These are phyloP conservation scores for Alternaria brassicae DNA, from an alignment of 2,329 filamentous ascomycete species.

Conservation along the genomic window DNA sequence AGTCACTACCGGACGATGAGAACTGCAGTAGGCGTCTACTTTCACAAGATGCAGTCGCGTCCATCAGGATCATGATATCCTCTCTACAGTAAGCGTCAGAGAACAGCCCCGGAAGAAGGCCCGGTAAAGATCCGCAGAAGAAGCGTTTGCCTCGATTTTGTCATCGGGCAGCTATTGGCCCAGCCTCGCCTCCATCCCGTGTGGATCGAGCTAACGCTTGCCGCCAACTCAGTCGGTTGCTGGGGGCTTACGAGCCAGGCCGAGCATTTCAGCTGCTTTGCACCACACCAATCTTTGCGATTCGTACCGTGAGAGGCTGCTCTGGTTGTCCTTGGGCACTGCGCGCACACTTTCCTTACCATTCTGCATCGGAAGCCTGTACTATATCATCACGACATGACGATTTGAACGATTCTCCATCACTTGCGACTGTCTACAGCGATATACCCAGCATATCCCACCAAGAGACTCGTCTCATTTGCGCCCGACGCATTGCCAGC, in stretches of 20 bases:
- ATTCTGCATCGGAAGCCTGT: conserved; percentile 22
- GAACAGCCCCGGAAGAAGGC: conserved; percentile 7
- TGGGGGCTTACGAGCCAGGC: conserved; percentile 7
- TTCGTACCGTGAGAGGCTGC: conserved; percentile 25
- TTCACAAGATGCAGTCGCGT: background rate
- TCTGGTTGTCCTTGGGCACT: conserved; percentile 24
- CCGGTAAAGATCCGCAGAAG: conserved; percentile 15
- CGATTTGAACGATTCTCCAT: conserved; percentile 27
- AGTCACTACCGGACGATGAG: background rate
- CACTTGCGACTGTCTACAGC: conserved; percentile 27
- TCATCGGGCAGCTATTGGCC: conserved; percentile 12
- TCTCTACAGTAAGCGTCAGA: background rate
- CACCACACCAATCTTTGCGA: conserved; percentile 27
- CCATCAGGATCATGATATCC: background rate
- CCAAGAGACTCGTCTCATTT: conserved; percentile 22
- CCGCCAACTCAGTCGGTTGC: conserved; percentile 18
- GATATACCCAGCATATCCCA: conserved; percentile 36
- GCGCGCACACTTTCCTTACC: conserved; percentile 22
- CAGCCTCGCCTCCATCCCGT: conserved; percentile 15
- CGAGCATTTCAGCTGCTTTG: conserved; percentile 36
- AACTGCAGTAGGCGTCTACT: background rate
- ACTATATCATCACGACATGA: conserved; percentile 25
- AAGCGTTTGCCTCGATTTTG: conserved; percentile 20
- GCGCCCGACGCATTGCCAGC: conserved; percentile 29
- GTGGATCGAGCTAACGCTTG: conserved; percentile 14